Base-by-base conservation (phyloP, 164 flowering plant genomes). In the Cinnamomum micranthum region DNA sequence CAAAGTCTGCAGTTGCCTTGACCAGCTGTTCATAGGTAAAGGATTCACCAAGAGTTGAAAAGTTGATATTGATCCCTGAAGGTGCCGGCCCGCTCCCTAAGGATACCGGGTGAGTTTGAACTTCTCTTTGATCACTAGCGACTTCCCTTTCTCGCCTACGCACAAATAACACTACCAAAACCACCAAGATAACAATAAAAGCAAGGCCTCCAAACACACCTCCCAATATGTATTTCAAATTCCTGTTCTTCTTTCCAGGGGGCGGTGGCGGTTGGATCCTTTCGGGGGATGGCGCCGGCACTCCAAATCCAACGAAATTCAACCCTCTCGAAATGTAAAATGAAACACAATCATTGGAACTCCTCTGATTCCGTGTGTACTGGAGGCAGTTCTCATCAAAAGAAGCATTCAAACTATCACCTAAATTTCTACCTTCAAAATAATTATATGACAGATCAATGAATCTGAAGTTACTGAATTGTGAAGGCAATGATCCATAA, bases 21-120 rank as follows among this genome's bases (percentile, higher is more conserved):
- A 92, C 88, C 73, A 95, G 82, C 83, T 90, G 93, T 79, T 90
- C 88, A 77, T 92, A 87, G 23, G 98, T 86, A 80, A 81, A 95
- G 52, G 83, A 59, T 35, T 93, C 94, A 64, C 98, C 98, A 1
- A 92, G 58, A 73, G 81, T 84, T 0, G 92, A 80, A 73, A 91
- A 84, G 75, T 88, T 83, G 24, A 91, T 68, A 1, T 89, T 50
- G 33, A 74, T 73, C 62, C 81, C 88, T 19, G 88, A 80, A 65
- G 86, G 72, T 14, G 76, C 79, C 2, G 83, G 82, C 3, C 72
- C 81, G 23, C 76, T 81, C 50, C 72, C 80, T 47, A 80, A 62
- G n/a, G 97, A 87, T 51, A 68, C 86, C 50, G 93, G 85, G 50
- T 82, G 85, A 35, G 76, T 91, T 24, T 76, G 88, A 68, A 68